A percentile compares a stretch with the other conserved stretches of the same genome.
Conservation (phyloP, 2,329 filamentous ascomycete species). For the Aspergillus bombycis region DNA sequence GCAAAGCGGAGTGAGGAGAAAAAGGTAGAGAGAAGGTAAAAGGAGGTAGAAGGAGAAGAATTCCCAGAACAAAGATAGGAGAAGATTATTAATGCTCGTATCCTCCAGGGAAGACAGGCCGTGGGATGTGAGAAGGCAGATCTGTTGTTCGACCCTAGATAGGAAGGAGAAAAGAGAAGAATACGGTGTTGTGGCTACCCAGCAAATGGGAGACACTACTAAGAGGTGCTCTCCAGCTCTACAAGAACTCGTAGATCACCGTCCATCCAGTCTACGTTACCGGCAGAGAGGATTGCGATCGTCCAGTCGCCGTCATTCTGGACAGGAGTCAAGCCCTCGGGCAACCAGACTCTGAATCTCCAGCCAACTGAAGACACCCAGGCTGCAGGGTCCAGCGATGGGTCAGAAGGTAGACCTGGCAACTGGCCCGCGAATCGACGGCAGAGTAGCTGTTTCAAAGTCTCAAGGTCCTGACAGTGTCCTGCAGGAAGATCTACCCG, state of each 20-base stretch:
- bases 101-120: background rate
- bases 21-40: background rate
- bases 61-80: background rate
- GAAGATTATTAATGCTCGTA: background rate
- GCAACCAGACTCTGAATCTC: constrained; percentile 46
- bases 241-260: constrained; percentile 47
- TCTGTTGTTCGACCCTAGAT: background rate
- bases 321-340: constrained; percentile 44
- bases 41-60: background rate
- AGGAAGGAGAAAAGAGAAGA: background rate
- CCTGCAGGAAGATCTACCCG: constrained; percentile 40
- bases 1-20: background rate
- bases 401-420: constrained; percentile 28
- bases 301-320: constrained; percentile 49
- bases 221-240: constrained; percentile 31
- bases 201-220: background rate
- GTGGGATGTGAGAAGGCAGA: background rate
- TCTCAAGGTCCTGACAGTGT: constrained; percentile 39
- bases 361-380: constrained; percentile 27
- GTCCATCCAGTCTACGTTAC: constrained; percentile 53
- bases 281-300: constrained; percentile 46
- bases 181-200: constrained; percentile 1
- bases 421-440: constrained; percentile 37
- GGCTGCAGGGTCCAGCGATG: constrained; percentile 22
- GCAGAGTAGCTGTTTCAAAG: constrained; percentile 34